Percentiles rank a stretch among this genome's conserved stretches.
Conservation (phyloP, 2,329 filamentous ascomycete genomes). For the Pseudocercospora crystallina region DNA sequence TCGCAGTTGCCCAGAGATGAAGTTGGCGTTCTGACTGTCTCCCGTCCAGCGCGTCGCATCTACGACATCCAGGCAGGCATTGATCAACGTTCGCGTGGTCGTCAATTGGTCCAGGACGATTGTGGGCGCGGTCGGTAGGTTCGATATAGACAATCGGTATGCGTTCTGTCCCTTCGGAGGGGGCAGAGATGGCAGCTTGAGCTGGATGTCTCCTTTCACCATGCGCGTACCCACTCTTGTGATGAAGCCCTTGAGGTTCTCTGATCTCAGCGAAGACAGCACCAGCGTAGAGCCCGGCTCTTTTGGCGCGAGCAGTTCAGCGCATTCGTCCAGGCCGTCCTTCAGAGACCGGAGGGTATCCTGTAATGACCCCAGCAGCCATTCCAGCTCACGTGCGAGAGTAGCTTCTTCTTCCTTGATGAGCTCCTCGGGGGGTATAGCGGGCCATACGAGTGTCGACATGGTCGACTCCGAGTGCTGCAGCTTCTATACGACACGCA, state of each 20-base stretch:
- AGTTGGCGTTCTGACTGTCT: conserved; percentile 58
- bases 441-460: conserved; percentile 63
- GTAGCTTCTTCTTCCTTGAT: conserved; percentile 54
- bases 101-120: conserved; percentile 69
- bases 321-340: conserved; percentile 81
- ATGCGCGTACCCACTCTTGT: conserved; percentile 88
- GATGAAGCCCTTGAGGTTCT: conserved; percentile 87
- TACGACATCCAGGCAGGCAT: conserved; percentile 78
- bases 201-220: conserved; percentile 79
- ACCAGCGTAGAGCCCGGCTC: conserved; percentile 87
- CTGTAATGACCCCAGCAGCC: conserved; percentile 62
- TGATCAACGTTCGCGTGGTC: conserved; percentile 72
- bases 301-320: conserved; percentile 77
- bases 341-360: conserved; percentile 62
- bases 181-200: conserved; percentile 70
- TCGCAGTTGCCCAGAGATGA: conserved; percentile 59
- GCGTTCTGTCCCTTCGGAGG: conserved; percentile 52
- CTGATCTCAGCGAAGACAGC: conserved; percentile 80
- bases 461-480: conserved; percentile 37
- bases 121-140: conserved; percentile 54
- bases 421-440: conserved; percentile 53
- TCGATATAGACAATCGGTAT: conserved; percentile 55
- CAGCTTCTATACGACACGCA: not conserved
- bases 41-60: conserved; percentile 73
- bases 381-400: conserved; percentile 60